A percentile compares a stretch with the other conserved stretches of the same genome.
Conservation (phyloP, 495 filamentous ascomycete genomes). For the Terfezia claveryi region DNA sequence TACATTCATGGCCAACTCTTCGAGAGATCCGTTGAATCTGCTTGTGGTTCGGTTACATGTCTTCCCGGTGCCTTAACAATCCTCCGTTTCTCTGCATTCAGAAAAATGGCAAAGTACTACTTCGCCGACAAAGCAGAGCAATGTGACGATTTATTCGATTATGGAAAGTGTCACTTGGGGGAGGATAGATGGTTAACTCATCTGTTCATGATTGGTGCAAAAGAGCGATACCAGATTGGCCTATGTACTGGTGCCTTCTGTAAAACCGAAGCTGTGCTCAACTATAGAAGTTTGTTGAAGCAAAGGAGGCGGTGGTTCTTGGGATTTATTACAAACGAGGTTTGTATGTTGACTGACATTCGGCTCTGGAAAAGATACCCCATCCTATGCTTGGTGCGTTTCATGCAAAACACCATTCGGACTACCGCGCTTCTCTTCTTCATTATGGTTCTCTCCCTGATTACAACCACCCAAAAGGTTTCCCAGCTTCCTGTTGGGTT, state of each 20-base stretch:
- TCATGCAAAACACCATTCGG: conserved; percentile 92
- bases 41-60: conserved; percentile 86
- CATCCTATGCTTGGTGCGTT: conserved; percentile 65
- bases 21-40: conserved; percentile 88
- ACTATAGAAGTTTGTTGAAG: conserved; percentile 67
- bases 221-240: conserved; percentile 82
- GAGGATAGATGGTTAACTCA: conserved; percentile 97
- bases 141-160: conserved; percentile 92
- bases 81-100: conserved; percentile 85
- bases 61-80: conserved; percentile 88
- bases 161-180: conserved; percentile 81
- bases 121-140: conserved; percentile 95
- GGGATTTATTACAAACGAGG: conserved; percentile 95
- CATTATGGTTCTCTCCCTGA: conserved; percentile 72
- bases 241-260: conserved; percentile 96
- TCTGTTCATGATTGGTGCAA: conserved; percentile 95
- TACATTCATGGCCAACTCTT: conserved; percentile 96
- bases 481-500: conserved; percentile 74
- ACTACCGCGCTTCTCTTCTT: conserved; percentile 92
- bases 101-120: conserved; percentile 96
- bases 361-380: conserved; percentile 84
- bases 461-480: conserved; percentile 61
- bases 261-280: conserved; percentile 94
- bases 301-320: conserved; percentile 94
- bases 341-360: conserved; percentile 91